Percentiles rank a stretch among this genome's conserved stretches.
Evolutionary conservation across 1,284 basidiomycete genomes (phyloP).

Genomic region (Cerrena zonata): DNA sequence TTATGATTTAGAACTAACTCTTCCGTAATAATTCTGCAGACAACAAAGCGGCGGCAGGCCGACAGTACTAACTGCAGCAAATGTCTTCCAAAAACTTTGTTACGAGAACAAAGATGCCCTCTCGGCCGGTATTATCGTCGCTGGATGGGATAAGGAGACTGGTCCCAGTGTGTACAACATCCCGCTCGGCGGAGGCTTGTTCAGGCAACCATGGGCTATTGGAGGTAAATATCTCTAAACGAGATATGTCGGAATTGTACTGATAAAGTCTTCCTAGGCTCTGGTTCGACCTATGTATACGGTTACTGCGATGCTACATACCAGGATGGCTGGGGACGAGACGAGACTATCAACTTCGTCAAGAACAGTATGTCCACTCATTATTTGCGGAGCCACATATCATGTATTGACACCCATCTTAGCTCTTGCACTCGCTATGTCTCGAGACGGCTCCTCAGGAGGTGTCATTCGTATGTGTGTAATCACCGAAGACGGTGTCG

Average conservation of each 20-base stretch:
- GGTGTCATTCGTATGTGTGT: conserved; percentile 97
- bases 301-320: conserved; percentile 99
- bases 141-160: conserved; percentile 90
- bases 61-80: conserved; percentile 77
- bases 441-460: conserved; percentile 95
- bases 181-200: conserved; percentile 87
- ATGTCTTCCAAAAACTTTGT: conserved; percentile 83
- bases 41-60: conserved; percentile 67
- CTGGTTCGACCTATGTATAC: conserved; percentile 96
- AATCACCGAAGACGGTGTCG: conserved; percentile 87
- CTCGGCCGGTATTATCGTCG: conserved; percentile 94
- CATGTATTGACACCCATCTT: too few relatives aligned
- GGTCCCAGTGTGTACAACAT: conserved; percentile 98
- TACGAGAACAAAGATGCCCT: conserved; percentile 92
- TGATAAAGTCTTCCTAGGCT: conserved; percentile 48
- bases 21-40: conserved; percentile 35
- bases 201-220: conserved; percentile 95
- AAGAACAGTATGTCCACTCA: conserved; percentile 87
- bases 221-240: conserved; percentile 55
- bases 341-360: conserved; percentile 91
- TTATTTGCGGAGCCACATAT: too few relatives aligned
- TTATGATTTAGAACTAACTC: too few relatives aligned
- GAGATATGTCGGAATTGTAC: not conserved
- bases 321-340: conserved; percentile 85
- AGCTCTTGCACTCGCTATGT: conserved; percentile 95